These are phyloP conservation scores for Ustilago hordei DNA, from an alignment of 1,284 basidiomycete genomes.

Conservation along the genomic window DNA sequence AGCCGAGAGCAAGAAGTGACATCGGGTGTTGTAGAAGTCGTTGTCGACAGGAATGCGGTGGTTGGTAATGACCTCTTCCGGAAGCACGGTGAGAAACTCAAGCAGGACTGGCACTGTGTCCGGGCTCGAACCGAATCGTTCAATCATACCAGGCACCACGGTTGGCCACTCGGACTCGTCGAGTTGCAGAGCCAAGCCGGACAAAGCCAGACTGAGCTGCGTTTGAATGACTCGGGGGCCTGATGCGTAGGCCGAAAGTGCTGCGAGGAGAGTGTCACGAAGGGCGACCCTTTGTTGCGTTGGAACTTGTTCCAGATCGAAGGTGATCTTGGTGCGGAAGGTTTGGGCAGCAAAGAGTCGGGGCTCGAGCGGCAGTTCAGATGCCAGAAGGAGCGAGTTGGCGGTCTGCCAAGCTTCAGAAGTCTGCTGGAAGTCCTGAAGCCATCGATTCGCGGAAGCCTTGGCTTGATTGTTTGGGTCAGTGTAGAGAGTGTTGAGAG, in stretches of 20 bases:
- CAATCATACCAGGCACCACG: conserved; percentile 84
- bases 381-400: conserved; percentile 85
- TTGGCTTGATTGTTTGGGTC: conserved; percentile 84
- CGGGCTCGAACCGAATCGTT: conserved; percentile 85
- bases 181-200: conserved; percentile 90
- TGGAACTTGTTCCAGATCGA: conserved; percentile 91
- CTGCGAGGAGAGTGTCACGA: conserved; percentile 85
- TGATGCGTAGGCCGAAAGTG: conserved; percentile 76
- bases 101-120: conserved; percentile 84
- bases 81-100: conserved; percentile 89
- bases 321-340: conserved; percentile 92
- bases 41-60: conserved; percentile 89
- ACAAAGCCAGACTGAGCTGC: conserved; percentile 88
- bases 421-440: conserved; percentile 72
- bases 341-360: conserved; percentile 97
- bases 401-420: conserved; percentile 95
- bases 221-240: conserved; percentile 88
- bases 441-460: conserved; percentile 73
- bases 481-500: conserved; percentile 73
- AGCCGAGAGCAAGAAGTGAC: conserved; percentile 66
- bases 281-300: conserved; percentile 79
- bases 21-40: conserved; percentile 75
- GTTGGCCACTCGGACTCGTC: conserved; percentile 81
- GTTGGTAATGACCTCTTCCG: conserved; percentile 89
- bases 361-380: conserved; percentile 82